Conservation (phyloP, 2,329 filamentous ascomycete species). For the Podosphaera leucotricha region DNA sequence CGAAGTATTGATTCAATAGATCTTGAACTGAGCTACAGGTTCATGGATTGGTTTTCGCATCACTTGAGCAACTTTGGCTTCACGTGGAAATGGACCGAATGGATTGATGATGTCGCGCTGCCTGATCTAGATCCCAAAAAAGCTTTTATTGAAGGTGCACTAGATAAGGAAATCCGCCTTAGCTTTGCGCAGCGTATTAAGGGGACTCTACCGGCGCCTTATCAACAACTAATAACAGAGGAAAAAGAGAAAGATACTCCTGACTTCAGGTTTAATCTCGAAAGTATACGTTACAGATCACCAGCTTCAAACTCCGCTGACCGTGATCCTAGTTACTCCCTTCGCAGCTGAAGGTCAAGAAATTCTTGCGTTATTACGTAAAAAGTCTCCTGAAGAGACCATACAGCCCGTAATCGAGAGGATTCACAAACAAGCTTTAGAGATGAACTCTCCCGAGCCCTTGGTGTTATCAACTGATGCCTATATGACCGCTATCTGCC, state of each 20-base stretch:
- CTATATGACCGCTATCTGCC: slow-evolving; percentile 82
- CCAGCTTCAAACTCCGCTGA: slow-evolving; percentile 4
- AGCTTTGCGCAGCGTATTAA: slow-evolving; percentile 94
- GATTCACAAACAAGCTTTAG: slow-evolving; percentile 58
- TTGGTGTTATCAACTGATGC: slow-evolving; percentile 76
- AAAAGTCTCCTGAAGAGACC: slow-evolving; percentile 67
- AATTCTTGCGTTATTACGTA: slow-evolving; percentile 53
- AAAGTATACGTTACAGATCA: slow-evolving; percentile 29
- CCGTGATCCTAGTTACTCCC: slow-evolving; percentile 34
- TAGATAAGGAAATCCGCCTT: slow-evolving; percentile 91
- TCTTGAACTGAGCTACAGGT: slow-evolving; percentile 63
- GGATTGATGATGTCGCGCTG: slow-evolving; percentile 66
- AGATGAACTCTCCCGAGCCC: slow-evolving; percentile 45
- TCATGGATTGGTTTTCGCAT: slow-evolving; percentile 94
- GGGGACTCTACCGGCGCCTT: slow-evolving; percentile 69
- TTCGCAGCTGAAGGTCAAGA: slow-evolving; percentile 71
- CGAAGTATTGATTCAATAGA: slow-evolving; percentile 63
- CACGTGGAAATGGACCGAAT: slow-evolving; percentile 98
- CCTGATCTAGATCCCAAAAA: slow-evolving; percentile 65
- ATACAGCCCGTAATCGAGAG: slow-evolving; percentile 59
- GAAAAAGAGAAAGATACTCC: slow-evolving; percentile 92
- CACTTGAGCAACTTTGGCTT: slow-evolving; percentile 98
- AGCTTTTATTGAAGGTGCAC: slow-evolving; percentile 69
- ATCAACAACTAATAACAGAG: slow-evolving; percentile 56
- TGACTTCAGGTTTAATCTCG: slow-evolving; percentile 69